Evolutionary conservation across 441 rosid genomes (phyloP).

Genomic region (Populus trichocarpa): DNA sequence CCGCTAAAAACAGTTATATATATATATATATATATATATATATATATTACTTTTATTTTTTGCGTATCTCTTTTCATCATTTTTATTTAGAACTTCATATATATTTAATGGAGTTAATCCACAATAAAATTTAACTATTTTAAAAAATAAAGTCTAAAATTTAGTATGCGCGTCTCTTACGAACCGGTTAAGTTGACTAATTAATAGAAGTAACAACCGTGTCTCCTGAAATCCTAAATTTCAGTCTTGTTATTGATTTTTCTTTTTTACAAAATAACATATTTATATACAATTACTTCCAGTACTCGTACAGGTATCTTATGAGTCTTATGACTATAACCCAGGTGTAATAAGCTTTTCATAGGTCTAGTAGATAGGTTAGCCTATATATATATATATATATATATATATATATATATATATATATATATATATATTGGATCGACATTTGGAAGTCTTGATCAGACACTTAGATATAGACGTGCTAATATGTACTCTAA

Average conservation of each 20-base stretch:
- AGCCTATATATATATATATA: not conserved
- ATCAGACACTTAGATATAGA: not conserved
- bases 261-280: too few species aligned
- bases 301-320: not conserved
- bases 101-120: too few species aligned
- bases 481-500: not conserved
- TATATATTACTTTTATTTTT: too few species aligned
- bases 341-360: not conserved
- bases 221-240: not conserved
- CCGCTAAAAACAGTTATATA: too few species aligned
- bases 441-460: not conserved
- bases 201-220: not conserved
- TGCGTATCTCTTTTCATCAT: too few species aligned
- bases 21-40: too few species aligned
- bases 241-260: not conserved
- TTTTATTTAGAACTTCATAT: too few species aligned
- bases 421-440: too few species aligned
- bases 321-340: not conserved
- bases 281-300: not conserved
- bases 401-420: too few species aligned
- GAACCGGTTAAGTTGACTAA: not conserved
- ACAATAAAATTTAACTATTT: too few species aligned
- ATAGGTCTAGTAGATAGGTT: not conserved
- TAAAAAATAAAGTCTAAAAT: not conserved
- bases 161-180: not conserved